Base-by-base conservation (phyloP, 2,329 filamentous ascomycete genomes). In the Fusarium sp. region DNA sequence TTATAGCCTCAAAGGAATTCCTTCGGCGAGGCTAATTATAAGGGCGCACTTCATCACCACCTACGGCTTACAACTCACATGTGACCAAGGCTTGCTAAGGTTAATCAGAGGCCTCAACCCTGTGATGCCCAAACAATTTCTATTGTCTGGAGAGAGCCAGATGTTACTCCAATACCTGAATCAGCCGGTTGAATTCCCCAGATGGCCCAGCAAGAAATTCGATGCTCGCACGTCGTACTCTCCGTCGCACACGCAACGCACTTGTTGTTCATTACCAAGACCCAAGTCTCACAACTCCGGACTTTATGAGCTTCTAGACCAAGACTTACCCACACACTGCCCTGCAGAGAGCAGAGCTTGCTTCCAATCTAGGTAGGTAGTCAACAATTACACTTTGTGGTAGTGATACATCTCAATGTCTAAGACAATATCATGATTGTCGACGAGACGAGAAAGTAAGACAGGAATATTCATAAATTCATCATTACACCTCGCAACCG, bases 261-360 rank as follows among this genome's bases (percentile, higher is more conserved):
- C 45, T 51, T 48, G 24, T 38, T 55, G 28, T 55, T 44, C 20
- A 45, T 44, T 24, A 28, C 59, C 44, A 24, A 38, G 48, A 31
- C 59, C 41, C 44, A 50, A 56, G 53, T 69, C 41, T 69, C 44
- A 58, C 65, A 61, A 62, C 39, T 60, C 70, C 66, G 70, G 70
- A 59, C 47, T 63, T 63, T 69, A 59, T 54, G 41, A 65, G 41
- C 57, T 63, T 66, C 44, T 59, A 57, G 44, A 55, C 53, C 33
- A 24, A 65, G 39, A 42, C 58, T 55, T 68, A 13, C 54, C 55
- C 54, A 39, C 38, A 36, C 26, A 58, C 55, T 57, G 53, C 45
- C 54, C 66, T 31, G 39, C 35, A 71, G 36, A 39, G 38, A 42
- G 22, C 18, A 50, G 30, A 55, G 33, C 41, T 71, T 61, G 38